A percentile compares a stretch with the other conserved stretches of the same genome.
Conservation (phyloP, 495 filamentous ascomycete species). For the Friedmanniomyces simplex region DNA sequence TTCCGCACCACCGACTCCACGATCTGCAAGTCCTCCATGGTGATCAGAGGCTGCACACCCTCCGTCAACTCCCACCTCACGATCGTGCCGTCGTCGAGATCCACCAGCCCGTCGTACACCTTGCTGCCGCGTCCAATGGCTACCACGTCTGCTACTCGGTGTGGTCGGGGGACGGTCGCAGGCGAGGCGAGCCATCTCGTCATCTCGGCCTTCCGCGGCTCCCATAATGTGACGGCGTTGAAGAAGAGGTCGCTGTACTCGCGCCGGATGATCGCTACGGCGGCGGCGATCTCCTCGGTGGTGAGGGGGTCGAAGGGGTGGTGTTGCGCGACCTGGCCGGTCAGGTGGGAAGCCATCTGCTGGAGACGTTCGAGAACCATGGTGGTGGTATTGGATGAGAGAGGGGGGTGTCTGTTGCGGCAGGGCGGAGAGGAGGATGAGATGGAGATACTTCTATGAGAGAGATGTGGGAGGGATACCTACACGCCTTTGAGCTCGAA, state of each 20-base stretch:
- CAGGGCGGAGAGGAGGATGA: background rate
- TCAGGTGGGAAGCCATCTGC: conserved; percentile 56
- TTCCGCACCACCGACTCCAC: conserved; percentile 74
- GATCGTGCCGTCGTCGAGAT: conserved; percentile 61
- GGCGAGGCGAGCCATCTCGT: conserved; percentile 64
- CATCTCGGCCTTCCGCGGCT: conserved; percentile 85
- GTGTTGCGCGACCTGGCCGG: conserved; percentile 42
- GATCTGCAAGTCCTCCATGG: conserved; percentile 84
- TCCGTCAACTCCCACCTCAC: conserved; percentile 65
- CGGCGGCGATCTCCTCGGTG: conserved; percentile 64
- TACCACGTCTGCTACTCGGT: conserved; percentile 71
- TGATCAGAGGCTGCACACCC: conserved; percentile 83
- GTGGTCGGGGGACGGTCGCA: conserved; percentile 50
- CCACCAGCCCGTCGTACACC: conserved; percentile 78
- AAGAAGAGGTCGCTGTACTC: conserved; percentile 65
- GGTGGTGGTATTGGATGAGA: background rate
- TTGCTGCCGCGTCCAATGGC: conserved; percentile 71
- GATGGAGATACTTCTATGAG: background rate
- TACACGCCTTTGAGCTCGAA: background rate
- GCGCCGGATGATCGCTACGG: conserved; percentile 58
- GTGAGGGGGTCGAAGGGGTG: conserved; percentile 84
- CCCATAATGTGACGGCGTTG: conserved; percentile 81
- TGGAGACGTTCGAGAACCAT: conserved; percentile 63
- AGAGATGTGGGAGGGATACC: background rate
- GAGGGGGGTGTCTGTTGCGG: background rate